Evolutionary conservation across 495 filamentous ascomycete genomes (phyloP), one percentile per base, ranked within the genome.

Genomic region (Articulospora tetracladia): DNA sequence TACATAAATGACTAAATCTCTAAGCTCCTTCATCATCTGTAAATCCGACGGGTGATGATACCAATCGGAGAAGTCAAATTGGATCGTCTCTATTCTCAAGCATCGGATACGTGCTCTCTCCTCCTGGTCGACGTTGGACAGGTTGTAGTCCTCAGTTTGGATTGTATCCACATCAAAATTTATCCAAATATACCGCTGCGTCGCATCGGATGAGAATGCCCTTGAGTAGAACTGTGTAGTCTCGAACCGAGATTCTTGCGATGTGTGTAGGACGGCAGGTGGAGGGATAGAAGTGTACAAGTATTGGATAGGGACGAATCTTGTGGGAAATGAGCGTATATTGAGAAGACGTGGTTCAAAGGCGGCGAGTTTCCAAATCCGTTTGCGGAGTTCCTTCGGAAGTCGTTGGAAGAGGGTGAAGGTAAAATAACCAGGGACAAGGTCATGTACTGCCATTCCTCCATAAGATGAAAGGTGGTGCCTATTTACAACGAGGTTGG

Each of bases 321-420:
- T 10, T n/a, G 34, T 39, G 34, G 34, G 34, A 39, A 39, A 39
- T n/a, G 34, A n/a, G n/a, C 34, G n/a, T 39, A n/a, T n/a, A n/a
- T n/a, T n/a, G n/a, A n/a, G n/a, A n/a, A n/a, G n/a, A n/a, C n/a
- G n/a, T n/a, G n/a, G n/a, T n/a, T n/a, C n/a, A n/a, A n/a, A n/a
- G n/a, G n/a, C n/a, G n/a, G n/a, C n/a, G n/a, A n/a, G n/a, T n/a
- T n/a, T n/a, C n/a, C n/a, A n/a, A n/a, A n/a, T n/a, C n/a, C n/a
- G n/a, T n/a, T n/a, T n/a, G n/a, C n/a, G 15, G 41, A 6, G n/a
- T 47, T 4, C 17, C 41, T 47, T 6, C 17, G 41, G n/a, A 39
- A 17, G 41, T 47, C 15, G 27, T 30, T 49, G 36, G 44, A 50
- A 57, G 56, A 64, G 59, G 56, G 32, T 17, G 22, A 46, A 24